These are phyloP conservation scores for Wickerhamomyces pijperi DNA, from an alignment of 805 yeast genomes.

Conservation along the genomic window DNA sequence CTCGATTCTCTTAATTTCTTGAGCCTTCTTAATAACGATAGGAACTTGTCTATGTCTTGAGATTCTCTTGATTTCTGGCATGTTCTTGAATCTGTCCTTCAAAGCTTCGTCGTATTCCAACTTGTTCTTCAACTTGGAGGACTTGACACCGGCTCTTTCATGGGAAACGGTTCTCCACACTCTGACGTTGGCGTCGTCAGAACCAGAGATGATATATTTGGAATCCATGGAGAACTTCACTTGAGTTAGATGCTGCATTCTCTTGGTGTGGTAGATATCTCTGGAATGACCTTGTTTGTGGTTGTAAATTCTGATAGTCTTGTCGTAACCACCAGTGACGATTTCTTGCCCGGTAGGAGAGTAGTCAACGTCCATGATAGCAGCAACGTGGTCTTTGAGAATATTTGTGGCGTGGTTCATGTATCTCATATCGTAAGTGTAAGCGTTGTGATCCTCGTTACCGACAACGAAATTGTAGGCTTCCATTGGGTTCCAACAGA, in stretches of 20 bases:
- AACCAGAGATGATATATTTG: constrained; percentile 76
- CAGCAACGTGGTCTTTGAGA: constrained; percentile 90
- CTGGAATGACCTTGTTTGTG: constrained; percentile 81
- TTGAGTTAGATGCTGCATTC: constrained; percentile 92
- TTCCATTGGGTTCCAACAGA: constrained; percentile 97
- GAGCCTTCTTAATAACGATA: constrained; percentile 74
- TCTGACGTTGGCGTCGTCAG: constrained; percentile 93
- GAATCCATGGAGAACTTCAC: constrained; percentile 84
- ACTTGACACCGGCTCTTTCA: constrained; percentile 73
- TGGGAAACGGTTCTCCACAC: constrained; percentile 86
- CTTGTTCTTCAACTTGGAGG: constrained; percentile 69
- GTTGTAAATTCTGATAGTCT: constrained; percentile 75
- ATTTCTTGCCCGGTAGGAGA: constrained; percentile 96
- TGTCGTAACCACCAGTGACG: constrained; percentile 92
- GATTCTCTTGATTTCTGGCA: constrained; percentile 93
- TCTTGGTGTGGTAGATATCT: constrained; percentile 90
- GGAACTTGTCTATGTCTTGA: constrained; percentile 91
- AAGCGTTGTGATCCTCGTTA: constrained; percentile 88
- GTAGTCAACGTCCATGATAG: constrained; percentile 89
- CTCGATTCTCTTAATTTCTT: constrained; percentile 74
- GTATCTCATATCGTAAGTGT: constrained; percentile 94
- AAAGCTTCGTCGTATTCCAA: constrained; percentile 85
- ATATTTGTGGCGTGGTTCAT: constrained; percentile 73
- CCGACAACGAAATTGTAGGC: constrained; percentile 89
- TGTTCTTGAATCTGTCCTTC: constrained; percentile 83